Conservation (phyloP, 2,329 filamentous ascomycete genomes). For the Monilinia polystroma region DNA sequence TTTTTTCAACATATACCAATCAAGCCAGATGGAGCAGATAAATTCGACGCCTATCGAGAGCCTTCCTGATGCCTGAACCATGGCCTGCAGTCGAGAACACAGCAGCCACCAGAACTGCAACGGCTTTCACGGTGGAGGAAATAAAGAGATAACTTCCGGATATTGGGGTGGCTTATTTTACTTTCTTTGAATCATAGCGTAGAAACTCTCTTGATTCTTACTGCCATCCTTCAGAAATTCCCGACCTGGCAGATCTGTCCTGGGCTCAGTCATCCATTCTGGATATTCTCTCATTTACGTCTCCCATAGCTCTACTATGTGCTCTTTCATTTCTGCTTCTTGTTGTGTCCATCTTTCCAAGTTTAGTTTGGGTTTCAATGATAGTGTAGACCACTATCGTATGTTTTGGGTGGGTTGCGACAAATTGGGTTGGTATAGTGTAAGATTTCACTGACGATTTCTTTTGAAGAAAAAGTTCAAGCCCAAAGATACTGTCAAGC, state of each 20-base stretch:
- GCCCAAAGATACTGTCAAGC: neutral
- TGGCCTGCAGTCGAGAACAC: neutral
- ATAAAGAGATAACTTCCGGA: no score
- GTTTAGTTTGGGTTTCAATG: neutral
- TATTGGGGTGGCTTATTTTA: no score
- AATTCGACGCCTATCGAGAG: rapidly evolving
- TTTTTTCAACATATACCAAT: neutral
- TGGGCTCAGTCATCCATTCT: neutral
- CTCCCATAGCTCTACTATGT: neutral
- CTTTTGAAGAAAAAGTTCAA: neutral
- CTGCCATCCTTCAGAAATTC: neutral
- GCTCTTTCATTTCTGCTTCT: neutral
- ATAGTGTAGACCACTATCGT: neutral
- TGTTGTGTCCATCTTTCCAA: neutral
- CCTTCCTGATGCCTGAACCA: neutral
- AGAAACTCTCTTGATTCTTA: neutral
- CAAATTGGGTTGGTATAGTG: neutral
- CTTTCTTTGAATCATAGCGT: neutral
- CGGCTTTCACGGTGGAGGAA: neutral
- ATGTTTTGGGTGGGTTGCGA: neutral
- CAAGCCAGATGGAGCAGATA: no score
- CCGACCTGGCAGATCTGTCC: neutral
- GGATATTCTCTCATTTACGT: neutral
- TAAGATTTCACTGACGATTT: neutral
- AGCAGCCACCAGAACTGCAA: neutral